phyloP scores from a whole-genome alignment of 345 rosid genomes.

The Citrus australasica region DNA sequence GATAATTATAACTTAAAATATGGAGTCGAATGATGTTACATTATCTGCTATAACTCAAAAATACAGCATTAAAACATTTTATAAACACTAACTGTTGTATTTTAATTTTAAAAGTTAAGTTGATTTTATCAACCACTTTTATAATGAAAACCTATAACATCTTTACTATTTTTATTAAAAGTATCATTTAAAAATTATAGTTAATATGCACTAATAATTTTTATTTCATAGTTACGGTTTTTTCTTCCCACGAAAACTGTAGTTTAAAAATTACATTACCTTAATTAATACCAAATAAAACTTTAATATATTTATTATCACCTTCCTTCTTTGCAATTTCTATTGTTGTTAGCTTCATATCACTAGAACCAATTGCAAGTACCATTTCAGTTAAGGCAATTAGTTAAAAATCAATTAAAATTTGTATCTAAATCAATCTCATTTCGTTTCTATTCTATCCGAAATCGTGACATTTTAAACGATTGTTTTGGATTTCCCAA shows the following conservation, averaged over 20 bases:
- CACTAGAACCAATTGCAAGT: not conserved
- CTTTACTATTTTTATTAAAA: too few species aligned
- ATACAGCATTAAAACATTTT: rapidly evolving
- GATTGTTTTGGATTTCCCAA: not conserved
- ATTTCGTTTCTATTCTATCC: too few species aligned
- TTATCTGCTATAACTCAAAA: rapidly evolving
- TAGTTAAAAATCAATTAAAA: not conserved
- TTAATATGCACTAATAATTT: too few species aligned
- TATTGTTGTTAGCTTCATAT: not conserved
- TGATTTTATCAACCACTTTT: too few species aligned
- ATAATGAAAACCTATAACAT: too few species aligned
- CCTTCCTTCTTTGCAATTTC: not conserved
- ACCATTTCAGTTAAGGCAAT: not conserved
- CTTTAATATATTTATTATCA: too few species aligned
- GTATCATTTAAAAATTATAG: too few species aligned
- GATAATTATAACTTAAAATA: too few species aligned
- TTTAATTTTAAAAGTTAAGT: rapidly evolving
- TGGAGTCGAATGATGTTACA: rapidly evolving
- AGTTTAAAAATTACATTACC: too few species aligned
- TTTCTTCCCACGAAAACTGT: too few species aligned
- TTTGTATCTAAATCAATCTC: not conserved
- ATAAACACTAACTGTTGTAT: rapidly evolving
- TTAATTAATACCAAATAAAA: too few species aligned
- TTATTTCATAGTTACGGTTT: too few species aligned
- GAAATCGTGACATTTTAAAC: not conserved